Conservation (phyloP, 768 basidiomycete species). For the Lactarius evosmus region DNA sequence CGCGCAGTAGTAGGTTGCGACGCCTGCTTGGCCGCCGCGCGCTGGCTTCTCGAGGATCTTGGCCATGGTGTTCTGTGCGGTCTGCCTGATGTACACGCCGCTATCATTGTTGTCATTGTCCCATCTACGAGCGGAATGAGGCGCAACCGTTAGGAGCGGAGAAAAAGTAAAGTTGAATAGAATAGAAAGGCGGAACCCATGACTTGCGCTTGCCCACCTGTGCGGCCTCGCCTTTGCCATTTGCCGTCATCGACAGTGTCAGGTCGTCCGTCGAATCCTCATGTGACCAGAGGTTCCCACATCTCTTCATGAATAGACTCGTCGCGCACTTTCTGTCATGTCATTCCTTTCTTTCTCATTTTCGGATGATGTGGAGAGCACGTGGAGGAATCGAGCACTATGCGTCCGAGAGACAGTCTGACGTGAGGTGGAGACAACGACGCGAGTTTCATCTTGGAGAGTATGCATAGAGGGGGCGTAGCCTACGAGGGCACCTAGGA, state of each 20-base stretch:
- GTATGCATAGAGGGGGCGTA: constrained; percentile 35
- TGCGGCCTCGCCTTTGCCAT: constrained; percentile 47
- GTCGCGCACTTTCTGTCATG: constrained; percentile 58
- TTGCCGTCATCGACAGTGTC: constrained; percentile 33
- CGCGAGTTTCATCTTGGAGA: not conserved
- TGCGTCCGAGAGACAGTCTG: constrained; percentile 85
- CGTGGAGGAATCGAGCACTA: constrained; percentile 90
- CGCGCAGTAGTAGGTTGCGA: constrained; percentile 30
- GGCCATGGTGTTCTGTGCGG: constrained; percentile 33
- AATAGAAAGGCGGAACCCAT: constrained; percentile 37
- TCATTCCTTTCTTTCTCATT: constrained; percentile 62
- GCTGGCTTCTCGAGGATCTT: constrained; percentile 52
- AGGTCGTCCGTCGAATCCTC: constrained; percentile 42
- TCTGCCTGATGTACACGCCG: constrained; percentile 41
- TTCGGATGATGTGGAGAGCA: constrained; percentile 77
- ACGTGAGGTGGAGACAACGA: not conserved
- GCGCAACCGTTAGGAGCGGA: not conserved
- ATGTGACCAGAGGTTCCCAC: constrained; percentile 26
- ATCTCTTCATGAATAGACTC: not conserved
- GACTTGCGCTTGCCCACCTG: constrained; percentile 62
- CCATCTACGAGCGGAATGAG: not conserved
- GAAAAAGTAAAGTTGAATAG: not conserved
- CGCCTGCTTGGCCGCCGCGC: constrained; percentile 10
- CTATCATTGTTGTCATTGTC: constrained; percentile 11
- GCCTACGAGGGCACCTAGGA: constrained; percentile 92